phyloP scores from a whole-genome alignment of 352 stramenopile species.

The Globisporangium parvum region DNA sequence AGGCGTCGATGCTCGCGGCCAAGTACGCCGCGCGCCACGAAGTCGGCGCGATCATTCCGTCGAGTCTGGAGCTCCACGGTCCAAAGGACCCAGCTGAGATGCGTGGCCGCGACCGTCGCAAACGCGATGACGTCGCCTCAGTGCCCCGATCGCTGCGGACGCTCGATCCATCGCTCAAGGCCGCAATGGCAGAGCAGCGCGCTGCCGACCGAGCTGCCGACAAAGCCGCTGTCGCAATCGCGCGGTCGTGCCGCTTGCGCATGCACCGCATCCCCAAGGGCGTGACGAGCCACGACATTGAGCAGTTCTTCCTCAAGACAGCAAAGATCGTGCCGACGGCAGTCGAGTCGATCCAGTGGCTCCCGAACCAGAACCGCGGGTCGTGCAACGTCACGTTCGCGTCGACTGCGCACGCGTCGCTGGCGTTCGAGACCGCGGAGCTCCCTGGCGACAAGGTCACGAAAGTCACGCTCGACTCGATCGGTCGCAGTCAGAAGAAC shows the following conservation, averaged over 20 bases:
- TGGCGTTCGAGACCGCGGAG: slow-evolving; percentile 58
- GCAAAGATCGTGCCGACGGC: slow-evolving; percentile 55
- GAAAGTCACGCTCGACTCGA: slow-evolving; percentile 41
- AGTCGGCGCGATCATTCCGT: slow-evolving; percentile 62
- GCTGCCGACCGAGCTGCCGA: neutral
- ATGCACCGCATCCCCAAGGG: slow-evolving; percentile 74
- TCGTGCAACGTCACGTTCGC: slow-evolving; percentile 68
- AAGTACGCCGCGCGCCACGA: slow-evolving; percentile 64
- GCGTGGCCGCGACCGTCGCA: slow-evolving; percentile 17
- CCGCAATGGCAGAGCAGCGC: neutral
- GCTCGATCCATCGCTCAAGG: slow-evolving; percentile 9
- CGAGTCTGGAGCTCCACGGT: slow-evolving; percentile 53
- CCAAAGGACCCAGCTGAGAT: slow-evolving; percentile 14
- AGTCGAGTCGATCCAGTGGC: slow-evolving; percentile 63
- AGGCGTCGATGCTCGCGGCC: slow-evolving; percentile 81
- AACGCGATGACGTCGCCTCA: slow-evolving; percentile 5
- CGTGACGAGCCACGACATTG: slow-evolving; percentile 52
- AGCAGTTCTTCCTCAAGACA: slow-evolving; percentile 61
- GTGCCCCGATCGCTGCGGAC: neutral
- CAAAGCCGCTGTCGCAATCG: slow-evolving; percentile 30
- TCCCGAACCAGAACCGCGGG: slow-evolving; percentile 57
- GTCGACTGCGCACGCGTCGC: slow-evolving; percentile 46
- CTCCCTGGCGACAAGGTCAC: slow-evolving; percentile 28
- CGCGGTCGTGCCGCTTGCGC: slow-evolving; percentile 57
- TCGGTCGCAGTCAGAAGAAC: slow-evolving; percentile 65